A percentile compares a stretch with the other conserved stretches of the same genome.
Conservation (phyloP, 331 rosid genomes). For the Quercus phellos region DNA sequence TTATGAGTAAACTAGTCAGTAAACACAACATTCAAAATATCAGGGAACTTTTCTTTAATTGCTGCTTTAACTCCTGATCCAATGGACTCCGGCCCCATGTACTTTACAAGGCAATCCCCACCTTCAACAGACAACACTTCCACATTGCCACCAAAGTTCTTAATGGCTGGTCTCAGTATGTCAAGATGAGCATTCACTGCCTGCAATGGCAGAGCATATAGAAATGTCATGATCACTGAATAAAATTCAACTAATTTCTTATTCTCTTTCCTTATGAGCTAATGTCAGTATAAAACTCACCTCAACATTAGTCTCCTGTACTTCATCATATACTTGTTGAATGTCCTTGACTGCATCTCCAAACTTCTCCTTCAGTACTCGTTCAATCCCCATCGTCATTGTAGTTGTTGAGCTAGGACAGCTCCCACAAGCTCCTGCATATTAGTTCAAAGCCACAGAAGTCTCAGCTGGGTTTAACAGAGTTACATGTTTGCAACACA, state of each 20-base stretch:
- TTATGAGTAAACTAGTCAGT: slow-evolving; percentile 15
- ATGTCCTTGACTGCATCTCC: slow-evolving; percentile 77
- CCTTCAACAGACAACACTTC: slow-evolving; percentile 66
- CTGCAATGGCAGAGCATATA: slow-evolving; percentile 34
- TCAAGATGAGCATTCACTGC: slow-evolving; percentile 80
- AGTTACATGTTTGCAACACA: neutral
- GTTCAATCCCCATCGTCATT: slow-evolving; percentile 90
- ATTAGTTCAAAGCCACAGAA: neutral
- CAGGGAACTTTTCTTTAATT: slow-evolving; percentile 84
- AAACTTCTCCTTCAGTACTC: slow-evolving; percentile 83
- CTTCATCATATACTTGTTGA: slow-evolving; percentile 50
- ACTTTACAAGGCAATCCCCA: slow-evolving; percentile 58
- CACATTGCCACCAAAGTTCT: slow-evolving; percentile 85
- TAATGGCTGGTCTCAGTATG: slow-evolving; percentile 83
- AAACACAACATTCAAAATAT: slow-evolving; percentile 61
- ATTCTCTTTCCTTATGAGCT: neutral
- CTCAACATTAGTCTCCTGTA: slow-evolving; percentile 50
- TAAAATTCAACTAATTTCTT: neutral
- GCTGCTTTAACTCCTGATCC: slow-evolving; percentile 93
- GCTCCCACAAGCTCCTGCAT: slow-evolving; percentile 83
- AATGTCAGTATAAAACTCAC: slow-evolving; percentile 22
- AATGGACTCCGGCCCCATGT: slow-evolving; percentile 80
- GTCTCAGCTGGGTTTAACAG: neutral
- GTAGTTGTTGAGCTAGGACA: slow-evolving; percentile 98
- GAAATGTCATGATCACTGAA: slow-evolving; percentile 7